phyloP scores from a whole-genome alignment of 164 flowering plant species.

The Warburgia ugandensis region DNA sequence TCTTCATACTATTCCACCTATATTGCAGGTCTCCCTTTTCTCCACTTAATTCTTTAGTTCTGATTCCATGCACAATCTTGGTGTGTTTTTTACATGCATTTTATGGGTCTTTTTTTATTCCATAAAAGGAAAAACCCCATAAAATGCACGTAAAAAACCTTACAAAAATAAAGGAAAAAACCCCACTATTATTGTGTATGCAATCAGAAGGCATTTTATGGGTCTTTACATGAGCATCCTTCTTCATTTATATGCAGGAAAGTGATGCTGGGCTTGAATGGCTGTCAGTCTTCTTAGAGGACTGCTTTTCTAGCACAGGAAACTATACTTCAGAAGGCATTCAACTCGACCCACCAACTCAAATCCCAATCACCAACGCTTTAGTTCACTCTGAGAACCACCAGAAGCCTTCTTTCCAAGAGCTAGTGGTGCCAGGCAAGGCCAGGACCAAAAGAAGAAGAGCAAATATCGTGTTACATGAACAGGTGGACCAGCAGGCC shows the following conservation, averaged over 20 bases:
- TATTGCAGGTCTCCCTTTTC: too few relatives aligned
- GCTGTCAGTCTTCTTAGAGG: conserved; percentile 53
- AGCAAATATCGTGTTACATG: conserved; percentile 16
- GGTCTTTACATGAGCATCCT: not conserved
- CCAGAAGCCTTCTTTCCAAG: conserved; percentile 17
- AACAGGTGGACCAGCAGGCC: conserved; percentile 14
- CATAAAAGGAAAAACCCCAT: too few relatives aligned
- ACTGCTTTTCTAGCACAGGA: conserved; percentile 44
- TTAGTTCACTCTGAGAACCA: conserved; percentile 12
- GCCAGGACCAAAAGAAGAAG: conserved; percentile 52
- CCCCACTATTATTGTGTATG: too few relatives aligned
- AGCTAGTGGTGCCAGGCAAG: conserved; percentile 30
- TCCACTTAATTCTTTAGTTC: too few relatives aligned
- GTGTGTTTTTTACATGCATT: too few relatives aligned
- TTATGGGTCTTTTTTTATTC: too few relatives aligned
- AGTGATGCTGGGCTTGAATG: conserved; percentile 47
- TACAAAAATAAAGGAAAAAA: too few relatives aligned
- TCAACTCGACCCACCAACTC: not conserved
- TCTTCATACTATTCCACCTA: too few relatives aligned
- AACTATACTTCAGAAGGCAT: conserved; percentile 20
- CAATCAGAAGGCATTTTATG: too few relatives aligned
- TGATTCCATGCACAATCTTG: too few relatives aligned
- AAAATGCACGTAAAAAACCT: too few relatives aligned
- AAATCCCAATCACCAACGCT: not conserved
- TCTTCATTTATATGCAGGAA: conserved; percentile 33